phyloP scores from a whole-genome alignment of 345 rosid genomes.

The Nasturtium officinale region DNA sequence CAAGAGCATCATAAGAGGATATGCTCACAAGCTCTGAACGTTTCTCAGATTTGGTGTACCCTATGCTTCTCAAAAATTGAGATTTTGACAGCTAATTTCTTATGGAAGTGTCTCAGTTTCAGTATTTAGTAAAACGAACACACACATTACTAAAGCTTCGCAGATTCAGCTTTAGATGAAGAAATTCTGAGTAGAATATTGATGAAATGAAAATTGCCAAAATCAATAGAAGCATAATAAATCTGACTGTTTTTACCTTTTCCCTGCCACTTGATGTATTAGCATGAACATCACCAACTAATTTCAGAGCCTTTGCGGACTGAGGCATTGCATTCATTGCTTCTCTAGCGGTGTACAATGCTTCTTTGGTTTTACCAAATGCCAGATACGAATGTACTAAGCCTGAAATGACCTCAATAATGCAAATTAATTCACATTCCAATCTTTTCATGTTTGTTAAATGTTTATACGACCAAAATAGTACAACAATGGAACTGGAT shows the following conservation, averaged over 20 bases:
- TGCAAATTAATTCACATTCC: conserved; percentile 32
- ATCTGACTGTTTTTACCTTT: conserved; percentile 59
- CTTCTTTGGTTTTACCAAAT: conserved; percentile 87
- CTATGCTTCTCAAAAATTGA: neutral
- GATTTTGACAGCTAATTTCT: neutral
- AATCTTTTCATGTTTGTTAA: conserved; percentile 16
- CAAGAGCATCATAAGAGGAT: neutral
- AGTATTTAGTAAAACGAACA: neutral
- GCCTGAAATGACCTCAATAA: conserved; percentile 54
- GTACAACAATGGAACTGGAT: conserved; percentile 27
- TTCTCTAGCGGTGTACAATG: conserved; percentile 90
- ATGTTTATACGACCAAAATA: conserved; percentile 23
- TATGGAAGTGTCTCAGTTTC: neutral
- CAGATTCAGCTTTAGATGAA: neutral
- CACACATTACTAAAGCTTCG: neutral
- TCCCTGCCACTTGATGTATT: conserved; percentile 89
- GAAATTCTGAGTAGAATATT: neutral
- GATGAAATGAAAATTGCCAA: conserved; percentile 15
- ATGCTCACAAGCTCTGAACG: conserved; percentile 9
- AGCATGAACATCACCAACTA: conserved; percentile 98
- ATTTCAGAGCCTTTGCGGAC: conserved; percentile 90
- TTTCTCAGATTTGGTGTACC: neutral
- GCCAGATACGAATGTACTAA: conserved; percentile 94
- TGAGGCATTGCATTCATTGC: conserved; percentile 99
- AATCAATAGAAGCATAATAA: conserved; percentile 13